These are phyloP conservation scores for Microthyrium microscopicum DNA, from an alignment of 2,329 filamentous ascomycete species.

Conservation along the genomic window DNA sequence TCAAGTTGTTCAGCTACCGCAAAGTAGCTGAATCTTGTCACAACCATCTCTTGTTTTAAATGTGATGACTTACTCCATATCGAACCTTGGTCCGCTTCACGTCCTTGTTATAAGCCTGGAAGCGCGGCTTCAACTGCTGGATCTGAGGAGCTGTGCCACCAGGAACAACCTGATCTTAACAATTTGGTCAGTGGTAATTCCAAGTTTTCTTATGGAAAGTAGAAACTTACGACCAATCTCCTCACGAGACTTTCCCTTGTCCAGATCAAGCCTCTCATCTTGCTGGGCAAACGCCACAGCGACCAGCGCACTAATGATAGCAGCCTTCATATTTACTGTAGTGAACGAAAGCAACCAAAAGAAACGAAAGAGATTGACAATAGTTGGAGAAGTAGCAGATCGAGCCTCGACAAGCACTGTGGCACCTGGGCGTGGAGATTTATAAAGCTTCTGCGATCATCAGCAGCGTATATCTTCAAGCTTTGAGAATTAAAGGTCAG, in stretches of 20 bases:
- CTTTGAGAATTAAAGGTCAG: too few species aligned
- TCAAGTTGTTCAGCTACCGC: too few species aligned
- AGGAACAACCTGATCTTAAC: slow-evolving; percentile 1
- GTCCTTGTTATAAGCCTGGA: slow-evolving; percentile 1
- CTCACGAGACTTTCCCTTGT: slow-evolving; percentile 3
- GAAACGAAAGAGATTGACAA: not conserved
- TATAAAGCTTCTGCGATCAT: too few species aligned
- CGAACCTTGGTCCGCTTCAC: slow-evolving; percentile 6
- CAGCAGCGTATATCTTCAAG: too few species aligned
- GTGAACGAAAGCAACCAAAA: not conserved
- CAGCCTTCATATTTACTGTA: slow-evolving; percentile 1
- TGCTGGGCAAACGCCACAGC: not conserved
- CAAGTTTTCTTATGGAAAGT: not conserved
- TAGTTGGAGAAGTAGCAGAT: too few species aligned
- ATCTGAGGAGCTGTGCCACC: slow-evolving; percentile 3
- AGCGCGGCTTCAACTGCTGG: not conserved
- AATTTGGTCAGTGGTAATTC: not conserved
- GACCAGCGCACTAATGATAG: not conserved
- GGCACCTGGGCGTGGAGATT: too few species aligned
- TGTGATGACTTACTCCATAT: slow-evolving; percentile 6
- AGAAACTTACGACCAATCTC: slow-evolving; percentile 2
- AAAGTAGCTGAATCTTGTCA: too few species aligned
- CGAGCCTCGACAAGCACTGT: too few species aligned
- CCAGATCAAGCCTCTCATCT: not conserved
- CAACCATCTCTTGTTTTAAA: too few species aligned